A percentile compares a stretch with the other conserved stretches of the same genome.
Conservation (phyloP, 1,284 basidiomycete species). For the Puccinia brachypodii region DNA sequence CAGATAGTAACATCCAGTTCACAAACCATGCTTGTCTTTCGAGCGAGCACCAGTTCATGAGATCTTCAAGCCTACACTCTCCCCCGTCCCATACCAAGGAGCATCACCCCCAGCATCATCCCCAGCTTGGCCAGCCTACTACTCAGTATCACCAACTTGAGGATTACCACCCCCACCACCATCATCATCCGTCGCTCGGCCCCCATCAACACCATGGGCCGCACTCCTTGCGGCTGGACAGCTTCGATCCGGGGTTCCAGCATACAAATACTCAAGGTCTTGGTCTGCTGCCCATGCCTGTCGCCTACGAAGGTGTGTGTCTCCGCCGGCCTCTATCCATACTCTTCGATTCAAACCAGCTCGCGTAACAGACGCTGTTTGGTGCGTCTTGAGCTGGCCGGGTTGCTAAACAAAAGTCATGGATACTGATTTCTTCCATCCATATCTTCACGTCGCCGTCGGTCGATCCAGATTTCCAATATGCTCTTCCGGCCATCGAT, state of each 20-base stretch:
- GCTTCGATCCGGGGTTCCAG: slow-evolving; percentile 17
- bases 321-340: slow-evolving; percentile 4
- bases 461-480: not conserved
- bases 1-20: not conserved
- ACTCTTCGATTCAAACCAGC: slow-evolving; percentile 13
- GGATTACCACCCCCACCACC: not conserved
- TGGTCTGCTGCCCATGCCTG: slow-evolving; percentile 38
- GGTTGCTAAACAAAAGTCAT: not conserved
- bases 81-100: slow-evolving; percentile 21
- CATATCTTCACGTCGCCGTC: not conserved
- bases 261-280: slow-evolving; percentile 8
- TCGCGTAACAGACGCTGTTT: not conserved
- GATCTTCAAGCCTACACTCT: slow-evolving; percentile 15
- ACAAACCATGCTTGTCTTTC: slow-evolving; percentile 29
- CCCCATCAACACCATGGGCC: not conserved
- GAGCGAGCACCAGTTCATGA: not conserved
- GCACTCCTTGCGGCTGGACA: slow-evolving; percentile 1
- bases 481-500: slow-evolving; percentile 2
- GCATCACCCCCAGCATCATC: slow-evolving; percentile 6
- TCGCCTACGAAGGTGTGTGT: slow-evolving; percentile 42
- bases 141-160: slow-evolving; percentile 11
- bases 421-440: slow-evolving; percentile 13
- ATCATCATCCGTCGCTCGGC: not conserved
- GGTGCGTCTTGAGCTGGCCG: slow-evolving; percentile 36
- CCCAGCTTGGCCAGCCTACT: not conserved